Conservation (phyloP, 2,329 filamentous ascomycete genomes). For the Fusarium piperis region DNA sequence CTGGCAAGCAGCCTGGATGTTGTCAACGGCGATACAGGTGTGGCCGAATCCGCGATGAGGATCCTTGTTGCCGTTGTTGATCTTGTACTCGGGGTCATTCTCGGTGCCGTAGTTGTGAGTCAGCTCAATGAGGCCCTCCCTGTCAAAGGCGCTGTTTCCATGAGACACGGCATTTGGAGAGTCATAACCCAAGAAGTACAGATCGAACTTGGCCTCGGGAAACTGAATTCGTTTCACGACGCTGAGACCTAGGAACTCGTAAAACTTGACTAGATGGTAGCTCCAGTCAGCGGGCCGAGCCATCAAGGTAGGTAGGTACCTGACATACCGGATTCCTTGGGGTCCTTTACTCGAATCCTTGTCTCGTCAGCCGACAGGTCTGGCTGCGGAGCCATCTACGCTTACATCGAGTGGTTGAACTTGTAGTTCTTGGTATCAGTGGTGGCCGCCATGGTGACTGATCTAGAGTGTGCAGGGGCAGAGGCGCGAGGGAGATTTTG, state of each 20-base stretch:
- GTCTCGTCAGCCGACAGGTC: conserved; percentile 20
- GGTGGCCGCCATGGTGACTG: conserved; percentile 76
- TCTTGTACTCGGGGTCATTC: conserved; percentile 79
- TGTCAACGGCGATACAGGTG: conserved; percentile 82
- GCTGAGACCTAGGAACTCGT: conserved; percentile 90
- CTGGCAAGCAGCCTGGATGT: conserved; percentile 89
- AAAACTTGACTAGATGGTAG: conserved; percentile 77
- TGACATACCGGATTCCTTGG: conserved; percentile 74
- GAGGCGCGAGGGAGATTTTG: conserved; percentile 6
- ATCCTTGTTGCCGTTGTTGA: conserved; percentile 91
- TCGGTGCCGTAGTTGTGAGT: conserved; percentile 90
- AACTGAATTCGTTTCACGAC: conserved; percentile 83
- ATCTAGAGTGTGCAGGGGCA: conserved; percentile 47
- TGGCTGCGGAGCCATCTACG: neutral
- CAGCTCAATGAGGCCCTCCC: conserved; percentile 90
- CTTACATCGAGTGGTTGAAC: conserved; percentile 87
- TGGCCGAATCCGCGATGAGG: conserved; percentile 87
- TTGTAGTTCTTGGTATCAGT: conserved; percentile 84
- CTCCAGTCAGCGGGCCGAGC: conserved; percentile 16
- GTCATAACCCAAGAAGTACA: conserved; percentile 96
- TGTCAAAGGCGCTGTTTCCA: conserved; percentile 78
- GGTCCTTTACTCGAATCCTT: conserved; percentile 95
- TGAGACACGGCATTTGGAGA: conserved; percentile 77
- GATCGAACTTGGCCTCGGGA: conserved; percentile 89
- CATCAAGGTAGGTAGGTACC: conserved; percentile 43